A percentile compares a stretch with the other conserved stretches of the same genome.
Conservation (phyloP, 2,329 filamentous ascomycete genomes). For the Penicillium sp. region DNA sequence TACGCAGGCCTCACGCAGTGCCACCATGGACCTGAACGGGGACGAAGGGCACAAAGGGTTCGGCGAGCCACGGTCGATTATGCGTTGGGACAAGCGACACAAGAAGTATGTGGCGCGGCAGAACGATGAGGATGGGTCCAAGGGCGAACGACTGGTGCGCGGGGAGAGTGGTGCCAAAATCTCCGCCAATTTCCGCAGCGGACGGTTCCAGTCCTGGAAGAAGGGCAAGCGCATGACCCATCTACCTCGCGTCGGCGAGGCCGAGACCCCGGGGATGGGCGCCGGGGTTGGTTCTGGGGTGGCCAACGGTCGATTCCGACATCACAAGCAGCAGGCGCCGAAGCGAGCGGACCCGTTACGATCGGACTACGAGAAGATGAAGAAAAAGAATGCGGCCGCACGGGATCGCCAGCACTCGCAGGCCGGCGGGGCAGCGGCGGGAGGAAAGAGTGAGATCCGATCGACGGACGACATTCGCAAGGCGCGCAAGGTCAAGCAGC, state of each 20-base stretch:
- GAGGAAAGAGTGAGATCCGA: constrained; percentile 74
- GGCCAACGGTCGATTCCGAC: constrained; percentile 62
- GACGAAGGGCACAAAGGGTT: constrained; percentile 77
- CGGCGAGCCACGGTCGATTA: constrained; percentile 65
- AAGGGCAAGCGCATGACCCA: constrained; percentile 74
- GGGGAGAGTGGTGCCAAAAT: constrained; percentile 96
- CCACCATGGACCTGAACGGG: constrained; percentile 85
- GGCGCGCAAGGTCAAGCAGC: constrained; percentile 69
- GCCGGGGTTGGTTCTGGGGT: constrained; percentile 20
- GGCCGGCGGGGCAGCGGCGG: constrained; percentile 42
- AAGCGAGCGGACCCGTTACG: constrained; percentile 90
- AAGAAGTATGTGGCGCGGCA: constrained; percentile 88
- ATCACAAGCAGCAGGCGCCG: constrained; percentile 80
- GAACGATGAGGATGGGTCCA: constrained; percentile 92
- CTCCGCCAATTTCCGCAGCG: constrained; percentile 84
- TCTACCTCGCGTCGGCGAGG: constrained; percentile 75
- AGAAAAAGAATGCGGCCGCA: constrained; percentile 82
- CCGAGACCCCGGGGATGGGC: constrained; percentile 51
- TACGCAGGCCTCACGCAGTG: constrained; percentile 76
- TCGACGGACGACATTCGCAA: constrained; percentile 78
- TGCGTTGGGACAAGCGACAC: constrained; percentile 96
- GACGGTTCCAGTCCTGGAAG: constrained; percentile 89
- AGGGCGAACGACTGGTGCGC: constrained; percentile 66
- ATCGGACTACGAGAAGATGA: constrained; percentile 83
- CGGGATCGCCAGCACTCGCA: constrained; percentile 56